Evolutionary conservation across 139 green algal species (phyloP).

Genomic region (Yamagishiella unicocca): DNA sequence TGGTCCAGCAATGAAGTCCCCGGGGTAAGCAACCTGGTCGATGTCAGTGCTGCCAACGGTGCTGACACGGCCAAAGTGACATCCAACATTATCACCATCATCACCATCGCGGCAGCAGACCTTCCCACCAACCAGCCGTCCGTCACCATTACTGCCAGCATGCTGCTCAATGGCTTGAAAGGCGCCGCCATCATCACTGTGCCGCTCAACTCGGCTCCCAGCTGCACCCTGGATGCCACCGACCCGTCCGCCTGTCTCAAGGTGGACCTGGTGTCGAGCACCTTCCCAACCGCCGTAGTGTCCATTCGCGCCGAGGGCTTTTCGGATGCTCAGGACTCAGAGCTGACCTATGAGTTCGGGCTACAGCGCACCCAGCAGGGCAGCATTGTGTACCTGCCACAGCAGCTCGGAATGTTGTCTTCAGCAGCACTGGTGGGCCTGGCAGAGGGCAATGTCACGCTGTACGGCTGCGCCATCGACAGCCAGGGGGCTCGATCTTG

Average conservation of each 20-base stretch:
- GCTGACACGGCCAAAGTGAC: neutral
- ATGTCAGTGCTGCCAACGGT: neutral
- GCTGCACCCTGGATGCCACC: neutral
- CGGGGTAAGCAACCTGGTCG: neutral
- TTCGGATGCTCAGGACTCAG: neutral
- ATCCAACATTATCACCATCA: no score
- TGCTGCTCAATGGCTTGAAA: neutral
- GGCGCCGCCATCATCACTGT: slow-evolving; percentile 4
- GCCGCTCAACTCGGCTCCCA: slow-evolving; percentile 16
- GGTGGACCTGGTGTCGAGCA: neutral
- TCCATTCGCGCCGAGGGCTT: neutral
- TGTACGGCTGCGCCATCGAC: slow-evolving; percentile 24
- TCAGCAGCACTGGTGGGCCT: slow-evolving; percentile 23
- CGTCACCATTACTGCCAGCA: neutral
- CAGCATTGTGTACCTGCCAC: neutral
- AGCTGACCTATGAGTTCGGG: slow-evolving; percentile 42
- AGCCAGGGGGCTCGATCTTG: neutral
- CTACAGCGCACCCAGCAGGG: neutral
- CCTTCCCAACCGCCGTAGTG: slow-evolving; percentile 11
- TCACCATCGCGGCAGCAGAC: neutral
- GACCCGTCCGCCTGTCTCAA: neutral
- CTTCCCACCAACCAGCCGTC: neutral
- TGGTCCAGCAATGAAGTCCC: neutral
- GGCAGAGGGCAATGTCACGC: neutral
- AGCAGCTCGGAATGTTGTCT: neutral